Conservation (phyloP, 345 rosid genomes). For the Hypericum perforatum region DNA sequence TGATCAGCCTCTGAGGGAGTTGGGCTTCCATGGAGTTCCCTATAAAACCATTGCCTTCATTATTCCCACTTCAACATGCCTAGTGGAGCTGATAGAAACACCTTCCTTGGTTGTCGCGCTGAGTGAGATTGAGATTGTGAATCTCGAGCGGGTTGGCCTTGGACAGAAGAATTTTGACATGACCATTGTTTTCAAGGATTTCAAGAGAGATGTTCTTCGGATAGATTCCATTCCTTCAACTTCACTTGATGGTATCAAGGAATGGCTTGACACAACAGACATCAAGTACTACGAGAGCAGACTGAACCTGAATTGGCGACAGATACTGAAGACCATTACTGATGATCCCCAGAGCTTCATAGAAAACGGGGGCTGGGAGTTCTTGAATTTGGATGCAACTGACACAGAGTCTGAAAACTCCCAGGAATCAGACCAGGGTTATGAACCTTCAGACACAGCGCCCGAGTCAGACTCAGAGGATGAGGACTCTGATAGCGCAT, state of each 20-base stretch:
- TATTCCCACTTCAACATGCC: conserved; percentile 77
- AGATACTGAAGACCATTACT: conserved; percentile 72
- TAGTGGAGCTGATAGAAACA: conserved; percentile 75
- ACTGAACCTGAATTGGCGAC: conserved; percentile 89
- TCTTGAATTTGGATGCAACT: conserved; percentile 71
- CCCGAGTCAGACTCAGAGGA: conserved; percentile 76
- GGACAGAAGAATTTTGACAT: conserved; percentile 91
- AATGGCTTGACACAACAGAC: conserved; percentile 89
- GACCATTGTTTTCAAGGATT: conserved; percentile 87
- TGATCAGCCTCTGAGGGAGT: conserved; percentile 89
- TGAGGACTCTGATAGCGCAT: conserved; percentile 62
- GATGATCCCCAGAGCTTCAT: conserved; percentile 86
- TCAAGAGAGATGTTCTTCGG: conserved; percentile 76
- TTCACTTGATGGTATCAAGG: conserved; percentile 74
- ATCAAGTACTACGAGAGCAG: conserved; percentile 91
- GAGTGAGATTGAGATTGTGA: conserved; percentile 91
- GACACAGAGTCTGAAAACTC: conserved; percentile 81
- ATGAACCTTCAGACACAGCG: conserved; percentile 74
- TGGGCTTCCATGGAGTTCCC: conserved; percentile 94
- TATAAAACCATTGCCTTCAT: conserved; percentile 70
- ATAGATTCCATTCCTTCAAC: conserved; percentile 77
- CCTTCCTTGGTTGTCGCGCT: conserved; percentile 78
- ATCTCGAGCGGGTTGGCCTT: conserved; percentile 89
- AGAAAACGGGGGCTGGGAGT: conserved; percentile 91
- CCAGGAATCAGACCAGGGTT: conserved; percentile 82